A percentile compares a stretch with the other conserved stretches of the same genome.
Conservation (phyloP, 371 early-diverging fungal species). For the Mucor velutinosus region DNA sequence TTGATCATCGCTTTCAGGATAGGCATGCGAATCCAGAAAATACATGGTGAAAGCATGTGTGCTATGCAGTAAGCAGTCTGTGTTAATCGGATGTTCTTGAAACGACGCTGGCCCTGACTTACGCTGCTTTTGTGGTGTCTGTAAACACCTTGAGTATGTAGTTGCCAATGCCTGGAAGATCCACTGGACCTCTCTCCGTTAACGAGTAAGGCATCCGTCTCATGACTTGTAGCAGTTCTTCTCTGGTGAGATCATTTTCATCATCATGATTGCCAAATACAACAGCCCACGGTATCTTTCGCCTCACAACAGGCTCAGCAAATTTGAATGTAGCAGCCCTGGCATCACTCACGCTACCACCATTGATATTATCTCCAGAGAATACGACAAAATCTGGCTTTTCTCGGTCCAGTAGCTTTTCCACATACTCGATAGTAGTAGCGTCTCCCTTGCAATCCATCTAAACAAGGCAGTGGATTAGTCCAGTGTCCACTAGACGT, state of each 20-base stretch:
- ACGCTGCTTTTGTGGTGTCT: conserved; percentile 19
- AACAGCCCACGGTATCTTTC: conserved; percentile 56
- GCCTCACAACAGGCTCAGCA: conserved; percentile 46
- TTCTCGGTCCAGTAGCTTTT: conserved; percentile 47
- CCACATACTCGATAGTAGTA: conserved; percentile 47
- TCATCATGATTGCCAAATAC: conserved; percentile 64
- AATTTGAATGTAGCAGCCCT: conserved; percentile 52
- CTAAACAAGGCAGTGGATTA: conserved; percentile 15
- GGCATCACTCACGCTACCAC: conserved; percentile 38
- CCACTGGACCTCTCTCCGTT: conserved; percentile 45
- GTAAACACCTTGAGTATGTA: conserved; percentile 42
- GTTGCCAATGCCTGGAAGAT: conserved; percentile 53
- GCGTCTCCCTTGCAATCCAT: conserved; percentile 49
- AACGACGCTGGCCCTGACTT: conserved; percentile 26
- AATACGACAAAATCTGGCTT: conserved; percentile 59
- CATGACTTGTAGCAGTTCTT: conserved; percentile 52
- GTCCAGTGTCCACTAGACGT: not conserved
- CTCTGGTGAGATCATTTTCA: conserved; percentile 49
- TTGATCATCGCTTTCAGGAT: conserved; percentile 27
- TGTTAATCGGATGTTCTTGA: not conserved
- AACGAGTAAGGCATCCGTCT: conserved; percentile 50
- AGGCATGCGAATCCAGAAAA: conserved; percentile 55
- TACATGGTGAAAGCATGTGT: conserved; percentile 47
- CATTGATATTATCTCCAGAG: conserved; percentile 61
- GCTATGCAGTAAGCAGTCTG: not conserved